Percentiles rank a stretch among this genome's conserved stretches.
Conservation (phyloP, 306 rosid species). For the Gastrolobium bilobum region DNA sequence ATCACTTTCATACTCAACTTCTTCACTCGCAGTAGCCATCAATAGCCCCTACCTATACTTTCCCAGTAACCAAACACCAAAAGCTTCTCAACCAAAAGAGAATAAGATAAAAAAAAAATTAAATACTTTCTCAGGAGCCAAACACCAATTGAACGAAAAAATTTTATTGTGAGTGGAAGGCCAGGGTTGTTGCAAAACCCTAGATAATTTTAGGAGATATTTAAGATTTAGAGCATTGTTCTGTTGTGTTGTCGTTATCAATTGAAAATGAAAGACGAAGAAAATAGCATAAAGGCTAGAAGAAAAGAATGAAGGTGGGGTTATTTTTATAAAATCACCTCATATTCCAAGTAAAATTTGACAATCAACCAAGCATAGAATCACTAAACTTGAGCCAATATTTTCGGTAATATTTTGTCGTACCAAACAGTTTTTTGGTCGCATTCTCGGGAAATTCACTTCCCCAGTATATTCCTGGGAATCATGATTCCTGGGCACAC, state of each 20-base stretch:
- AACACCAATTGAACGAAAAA: conserved; percentile 3
- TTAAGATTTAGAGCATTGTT: no score
- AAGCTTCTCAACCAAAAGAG: not conserved
- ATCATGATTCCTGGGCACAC: no score
- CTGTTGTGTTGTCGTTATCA: conserved; percentile 44
- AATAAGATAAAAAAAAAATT: not conserved
- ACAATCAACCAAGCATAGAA: no score
- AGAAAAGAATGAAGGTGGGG: no score
- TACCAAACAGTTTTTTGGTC: no score
- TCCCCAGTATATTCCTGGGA: no score
- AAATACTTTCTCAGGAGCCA: not conserved
- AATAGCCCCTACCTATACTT: conserved; percentile 39
- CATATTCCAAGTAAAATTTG: no score
- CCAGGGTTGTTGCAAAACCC: conserved; percentile 61
- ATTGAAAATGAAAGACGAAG: conserved; percentile 42
- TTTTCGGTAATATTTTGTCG: no score
- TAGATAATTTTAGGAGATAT: conserved; percentile 47
- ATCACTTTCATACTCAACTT: conserved; percentile 92
- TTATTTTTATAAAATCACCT: no score
- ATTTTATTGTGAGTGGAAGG: not conserved
- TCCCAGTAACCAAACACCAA: not conserved
- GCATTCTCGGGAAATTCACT: no score
- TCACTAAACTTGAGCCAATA: no score
- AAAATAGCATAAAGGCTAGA: no score
- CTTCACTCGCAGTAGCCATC: conserved; percentile 72